Conservation (phyloP, 2,329 filamentous ascomycete genomes). For the Bisporella sp. region DNA sequence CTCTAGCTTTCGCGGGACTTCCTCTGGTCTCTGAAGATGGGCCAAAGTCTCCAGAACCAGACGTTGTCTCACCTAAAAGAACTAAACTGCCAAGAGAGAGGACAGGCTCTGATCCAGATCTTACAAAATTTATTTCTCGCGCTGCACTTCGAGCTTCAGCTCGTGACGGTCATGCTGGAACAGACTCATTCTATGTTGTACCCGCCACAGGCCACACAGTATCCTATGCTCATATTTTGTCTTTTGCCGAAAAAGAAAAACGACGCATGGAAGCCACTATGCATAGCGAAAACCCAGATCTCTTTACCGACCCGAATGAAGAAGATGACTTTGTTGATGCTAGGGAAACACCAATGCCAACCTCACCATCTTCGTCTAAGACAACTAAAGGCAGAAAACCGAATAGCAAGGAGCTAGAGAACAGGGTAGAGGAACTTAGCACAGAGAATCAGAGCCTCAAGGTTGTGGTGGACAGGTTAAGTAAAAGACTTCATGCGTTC, state of each 20-base stretch:
- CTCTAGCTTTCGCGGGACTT: slow-evolving; percentile 86
- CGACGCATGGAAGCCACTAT: slow-evolving; percentile 48
- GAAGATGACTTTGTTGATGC: slow-evolving; percentile 91
- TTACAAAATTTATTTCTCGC: slow-evolving; percentile 76
- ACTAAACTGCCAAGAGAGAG: slow-evolving; percentile 21
- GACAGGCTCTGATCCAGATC: slow-evolving; percentile 56
- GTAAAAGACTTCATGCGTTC: slow-evolving; percentile 83
- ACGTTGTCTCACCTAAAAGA: slow-evolving; percentile 33
- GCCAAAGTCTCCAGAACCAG: slow-evolving; percentile 27
- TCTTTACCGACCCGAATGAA: slow-evolving; percentile 46
- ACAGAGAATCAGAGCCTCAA: slow-evolving; percentile 85
- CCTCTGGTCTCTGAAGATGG: slow-evolving; percentile 56
- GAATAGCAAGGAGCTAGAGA: slow-evolving; percentile 42
- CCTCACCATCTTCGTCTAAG: slow-evolving; percentile 35
- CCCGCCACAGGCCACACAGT: slow-evolving; percentile 86
- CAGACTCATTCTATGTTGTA: slow-evolving; percentile 89
- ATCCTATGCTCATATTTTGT: slow-evolving; percentile 86
- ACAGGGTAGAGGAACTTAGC: slow-evolving; percentile 79
- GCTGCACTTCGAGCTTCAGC: slow-evolving; percentile 75
- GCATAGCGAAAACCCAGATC: slow-evolving; percentile 29
- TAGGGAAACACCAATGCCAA: slow-evolving; percentile 50
- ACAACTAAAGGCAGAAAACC: slow-evolving; percentile 31
- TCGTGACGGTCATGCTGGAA: slow-evolving; percentile 55
- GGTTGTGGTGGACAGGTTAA: slow-evolving; percentile 77
- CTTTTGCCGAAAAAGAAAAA: slow-evolving; percentile 60